These are phyloP conservation scores for Spergularia marina DNA, from an alignment of 148 eudicot genomes.

Conservation along the genomic window DNA sequence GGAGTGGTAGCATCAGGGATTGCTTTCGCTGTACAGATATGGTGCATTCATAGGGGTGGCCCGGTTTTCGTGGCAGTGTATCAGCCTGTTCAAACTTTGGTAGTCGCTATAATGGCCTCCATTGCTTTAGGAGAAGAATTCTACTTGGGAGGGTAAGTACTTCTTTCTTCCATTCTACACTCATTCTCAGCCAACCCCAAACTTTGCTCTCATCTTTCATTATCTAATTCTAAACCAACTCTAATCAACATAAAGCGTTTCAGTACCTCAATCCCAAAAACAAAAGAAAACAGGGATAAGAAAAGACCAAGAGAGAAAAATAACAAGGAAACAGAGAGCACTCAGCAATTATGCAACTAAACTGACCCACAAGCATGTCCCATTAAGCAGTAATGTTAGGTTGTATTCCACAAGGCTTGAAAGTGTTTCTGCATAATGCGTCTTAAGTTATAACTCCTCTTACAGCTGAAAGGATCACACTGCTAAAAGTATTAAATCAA, in stretches of 20 bases:
- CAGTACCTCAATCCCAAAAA: not conserved
- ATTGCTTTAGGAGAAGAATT: conserved; percentile 86
- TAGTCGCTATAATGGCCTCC: conserved; percentile 93
- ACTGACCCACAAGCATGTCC: conserved; percentile 31
- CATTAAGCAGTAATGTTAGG: conserved; percentile 23
- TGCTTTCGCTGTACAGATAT: conserved; percentile 99
- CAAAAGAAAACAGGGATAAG: not conserved
- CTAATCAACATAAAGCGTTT: not conserved
- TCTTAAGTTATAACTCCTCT: not conserved
- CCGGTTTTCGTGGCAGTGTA: conserved; percentile 98
- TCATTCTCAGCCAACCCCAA: conserved; percentile 23
- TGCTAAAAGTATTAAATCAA: not conserved
- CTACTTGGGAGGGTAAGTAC: conserved; percentile 91
- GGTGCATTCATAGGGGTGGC: conserved; percentile 98
- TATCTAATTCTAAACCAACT: conserved; percentile 22
- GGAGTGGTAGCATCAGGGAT: conserved; percentile 99
- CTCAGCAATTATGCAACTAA: conserved; percentile 25
- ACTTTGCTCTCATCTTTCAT: conserved; percentile 30
- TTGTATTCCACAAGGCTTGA: conserved; percentile 23
- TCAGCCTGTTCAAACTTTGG: conserved; percentile 99
- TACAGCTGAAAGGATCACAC: conserved; percentile 3
- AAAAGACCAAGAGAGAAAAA: not conserved
- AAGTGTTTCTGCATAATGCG: conserved; percentile 7
- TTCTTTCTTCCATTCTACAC: conserved; percentile 15
- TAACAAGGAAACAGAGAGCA: not conserved